Conservation (phyloP, 495 filamentous ascomycete species). For the Poronia punctata region DNA sequence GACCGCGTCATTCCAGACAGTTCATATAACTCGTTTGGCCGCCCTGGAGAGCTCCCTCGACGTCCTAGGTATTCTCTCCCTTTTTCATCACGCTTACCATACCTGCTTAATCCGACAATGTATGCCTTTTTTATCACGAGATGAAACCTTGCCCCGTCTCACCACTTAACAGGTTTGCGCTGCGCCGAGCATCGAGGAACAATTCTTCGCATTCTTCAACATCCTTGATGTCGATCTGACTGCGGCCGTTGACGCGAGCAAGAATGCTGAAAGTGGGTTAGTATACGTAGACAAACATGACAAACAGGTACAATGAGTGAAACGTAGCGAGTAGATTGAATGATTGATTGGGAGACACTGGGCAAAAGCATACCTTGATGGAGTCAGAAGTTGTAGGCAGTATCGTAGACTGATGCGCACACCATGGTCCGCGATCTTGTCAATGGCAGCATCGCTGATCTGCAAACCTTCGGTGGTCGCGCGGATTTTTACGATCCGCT, state of each 20-base stretch:
- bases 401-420: constrained; percentile 84
- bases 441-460: constrained; percentile 74
- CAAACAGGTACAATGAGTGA: not conserved
- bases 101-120: constrained; percentile 6
- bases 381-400: constrained; percentile 85
- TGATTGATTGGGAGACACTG: too few species aligned
- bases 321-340: too few species aligned
- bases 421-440: constrained; percentile 78
- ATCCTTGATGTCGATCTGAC: constrained; percentile 71
- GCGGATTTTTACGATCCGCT: constrained; percentile 76
- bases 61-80: too few species aligned
- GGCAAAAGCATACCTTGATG: constrained; percentile 52
- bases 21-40: not conserved
- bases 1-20: too few species aligned
- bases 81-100: too few species aligned
- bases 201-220: constrained; percentile 83
- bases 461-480: constrained; percentile 71
- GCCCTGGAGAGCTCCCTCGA: too few species aligned
- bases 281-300: not conserved
- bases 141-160: constrained; percentile 58
- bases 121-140: constrained; percentile 25
- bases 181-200: constrained; percentile 84
- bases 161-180: constrained; percentile 61
- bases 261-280: constrained; percentile 39
- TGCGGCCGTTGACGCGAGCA: constrained; percentile 56